Evolutionary conservation across 257 asterid species (phyloP), one percentile per base, ranked within the genome.

Genomic region (Capsicum pubescens): DNA sequence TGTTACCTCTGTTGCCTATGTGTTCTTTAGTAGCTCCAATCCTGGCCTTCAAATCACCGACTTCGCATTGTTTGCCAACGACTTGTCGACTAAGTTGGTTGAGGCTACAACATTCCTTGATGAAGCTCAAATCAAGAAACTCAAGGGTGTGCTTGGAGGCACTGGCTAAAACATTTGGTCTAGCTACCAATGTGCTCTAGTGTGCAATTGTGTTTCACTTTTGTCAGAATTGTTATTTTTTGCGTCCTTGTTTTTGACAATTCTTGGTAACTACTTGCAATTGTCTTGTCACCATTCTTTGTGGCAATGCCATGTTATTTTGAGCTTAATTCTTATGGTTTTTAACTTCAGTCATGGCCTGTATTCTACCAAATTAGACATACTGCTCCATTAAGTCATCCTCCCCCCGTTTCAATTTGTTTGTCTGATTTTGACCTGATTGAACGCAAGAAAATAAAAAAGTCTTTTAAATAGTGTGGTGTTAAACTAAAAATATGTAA

Each of bases 91-190:
- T n/a, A 94, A 94, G 70, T 83, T 91, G 80, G 91, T 95, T 76
- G 92, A 88, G 0, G 85, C 87, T 83, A 88, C 94, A 0, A 94
- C 94, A 0, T 95, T 95, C 86, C 85, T 95, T 72, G 97, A 93
- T 81, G 83, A 86, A 46, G 92, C 91, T 26, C 94, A 91, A 89
- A 89, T 95, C 80, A 94, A 95, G 94, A 94, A 95, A 90, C 97
- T 95, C 58, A 94, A 95, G 89, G 97, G 91, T 7, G 91, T 90
- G 44, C 97, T 95, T 78, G 98, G 98, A 0, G 98, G 97, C 84
- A 94, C 89, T 12, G 91, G 90, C 58, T 95, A 79, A 80, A 16
- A 69, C 32, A 39, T 63, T 61, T 61, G 32, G 32, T 26, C 32
- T 26, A 26, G 32, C 32, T 32, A 64, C 3, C 64, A 59, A 59